Percentiles rank a stretch among this genome's conserved stretches.
phyloP scores from a whole-genome alignment of 176 grass and related monocot genomes.

The Phyllostachys edulis region DNA sequence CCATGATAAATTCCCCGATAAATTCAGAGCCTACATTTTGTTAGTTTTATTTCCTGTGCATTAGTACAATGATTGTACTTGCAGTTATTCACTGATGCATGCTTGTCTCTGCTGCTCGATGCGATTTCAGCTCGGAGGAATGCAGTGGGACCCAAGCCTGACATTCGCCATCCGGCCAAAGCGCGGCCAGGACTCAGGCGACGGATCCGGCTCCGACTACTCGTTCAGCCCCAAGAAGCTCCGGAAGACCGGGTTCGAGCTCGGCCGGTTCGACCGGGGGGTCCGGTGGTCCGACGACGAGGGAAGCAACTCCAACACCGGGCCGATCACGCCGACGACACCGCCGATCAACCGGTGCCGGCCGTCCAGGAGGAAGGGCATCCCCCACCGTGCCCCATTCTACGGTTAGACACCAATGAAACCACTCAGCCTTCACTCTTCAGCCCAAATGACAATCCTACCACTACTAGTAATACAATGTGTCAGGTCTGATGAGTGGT shows the following conservation, averaged over 20 bases:
- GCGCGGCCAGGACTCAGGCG: conserved; percentile 45
- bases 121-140: conserved; percentile 49
- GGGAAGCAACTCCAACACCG: conserved; percentile 43
- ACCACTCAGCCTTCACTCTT: background rate
- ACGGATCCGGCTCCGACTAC: conserved; percentile 34
- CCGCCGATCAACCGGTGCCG: conserved; percentile 58
- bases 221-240: conserved; percentile 57
- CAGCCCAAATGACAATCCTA: conserved; percentile 15
- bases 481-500: conserved; percentile 33
- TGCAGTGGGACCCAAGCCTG: conserved; percentile 54
- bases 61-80: background rate
- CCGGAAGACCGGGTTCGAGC: conserved; percentile 29
- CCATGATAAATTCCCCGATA: conserved; percentile 1
- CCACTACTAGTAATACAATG: background rate
- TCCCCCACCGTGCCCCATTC: conserved; percentile 59
- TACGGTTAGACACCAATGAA: conserved; percentile 45
- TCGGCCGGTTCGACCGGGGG: conserved; percentile 41
- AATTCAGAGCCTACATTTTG: background rate
- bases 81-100: background rate
- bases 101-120: background rate
- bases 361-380: conserved; percentile 61
- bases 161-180: conserved; percentile 58
- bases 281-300: conserved; percentile 56
- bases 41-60: background rate
- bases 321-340: conserved; percentile 41